phyloP scores from a whole-genome alignment of 139 green algal species.

The Ettlia oleoabundans region DNA sequence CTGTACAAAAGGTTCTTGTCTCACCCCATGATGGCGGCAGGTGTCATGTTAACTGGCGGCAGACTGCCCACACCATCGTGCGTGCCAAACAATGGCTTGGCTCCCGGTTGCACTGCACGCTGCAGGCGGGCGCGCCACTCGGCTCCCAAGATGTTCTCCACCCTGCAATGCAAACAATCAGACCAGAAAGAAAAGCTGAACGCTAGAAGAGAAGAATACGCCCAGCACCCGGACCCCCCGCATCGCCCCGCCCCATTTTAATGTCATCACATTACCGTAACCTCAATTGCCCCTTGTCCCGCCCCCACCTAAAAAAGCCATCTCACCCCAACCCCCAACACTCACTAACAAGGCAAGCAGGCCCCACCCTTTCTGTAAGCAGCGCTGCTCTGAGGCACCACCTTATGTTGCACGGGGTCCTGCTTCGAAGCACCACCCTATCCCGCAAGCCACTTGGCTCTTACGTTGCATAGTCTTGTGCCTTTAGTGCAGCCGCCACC shows the following conservation, averaged over 20 bases:
- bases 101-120: background rate
- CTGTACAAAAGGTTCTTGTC: too few species aligned
- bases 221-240: background rate
- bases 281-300: too few species aligned
- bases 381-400: too few species aligned
- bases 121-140: background rate
- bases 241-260: too few species aligned
- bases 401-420: background rate
- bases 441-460: too few species aligned
- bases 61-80: background rate
- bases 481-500: background rate
- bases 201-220: background rate
- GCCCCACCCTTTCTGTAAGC: too few species aligned
- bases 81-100: slow-evolving; percentile 5
- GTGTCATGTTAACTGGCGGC: background rate
- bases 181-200: background rate
- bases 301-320: too few species aligned
- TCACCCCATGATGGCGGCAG: background rate
- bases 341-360: too few species aligned
- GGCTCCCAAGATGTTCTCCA: slow-evolving; percentile 3
- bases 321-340: too few species aligned
- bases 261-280: too few species aligned
- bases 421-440: background rate
- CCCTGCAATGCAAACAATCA: background rate
- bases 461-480: background rate